Evolutionary conservation across 192 early-diverging fungal genomes (phyloP).

Genomic region (Mortierella alpina): DNA sequence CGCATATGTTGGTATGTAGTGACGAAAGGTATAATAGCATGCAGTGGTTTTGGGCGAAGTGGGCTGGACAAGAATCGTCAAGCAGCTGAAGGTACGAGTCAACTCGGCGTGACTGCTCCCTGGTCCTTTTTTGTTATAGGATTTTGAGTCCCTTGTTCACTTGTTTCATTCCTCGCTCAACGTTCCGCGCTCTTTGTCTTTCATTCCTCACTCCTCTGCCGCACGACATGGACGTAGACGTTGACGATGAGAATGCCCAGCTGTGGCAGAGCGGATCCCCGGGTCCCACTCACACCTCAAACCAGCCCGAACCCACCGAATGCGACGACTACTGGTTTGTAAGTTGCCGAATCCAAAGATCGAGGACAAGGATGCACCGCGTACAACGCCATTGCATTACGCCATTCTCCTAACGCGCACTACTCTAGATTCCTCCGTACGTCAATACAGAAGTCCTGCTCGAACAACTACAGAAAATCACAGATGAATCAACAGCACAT

Average conservation of each 20-base stretch:
- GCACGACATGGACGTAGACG: not conserved
- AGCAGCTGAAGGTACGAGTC: too few species aligned
- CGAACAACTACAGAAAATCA: too few species aligned
- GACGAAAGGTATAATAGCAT: too few species aligned
- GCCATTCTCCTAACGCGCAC: not conserved
- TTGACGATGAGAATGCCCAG: conserved; percentile 32
- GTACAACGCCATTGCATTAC: not conserved
- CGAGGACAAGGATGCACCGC: too few species aligned
- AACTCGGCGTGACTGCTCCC: not conserved
- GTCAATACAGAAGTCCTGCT: too few species aligned
- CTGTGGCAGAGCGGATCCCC: conserved; percentile 17
- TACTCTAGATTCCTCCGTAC: too few species aligned
- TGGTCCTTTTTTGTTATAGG: not conserved
- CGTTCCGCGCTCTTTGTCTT: too few species aligned
- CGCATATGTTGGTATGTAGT: too few species aligned
- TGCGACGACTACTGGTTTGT: conserved; percentile 48
- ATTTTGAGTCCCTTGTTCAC: too few species aligned
- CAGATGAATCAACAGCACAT: too few species aligned
- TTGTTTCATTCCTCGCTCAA: not conserved
- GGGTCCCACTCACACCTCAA: not conserved
- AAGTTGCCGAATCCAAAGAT: not conserved
- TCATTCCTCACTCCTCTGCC: not conserved
- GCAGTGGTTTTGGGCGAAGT: too few species aligned
- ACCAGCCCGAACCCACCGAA: not conserved
- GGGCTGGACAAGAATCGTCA: too few species aligned